Evolutionary conservation across 805 yeast species (phyloP).

Genomic region (Yamadazyma laniorum): DNA sequence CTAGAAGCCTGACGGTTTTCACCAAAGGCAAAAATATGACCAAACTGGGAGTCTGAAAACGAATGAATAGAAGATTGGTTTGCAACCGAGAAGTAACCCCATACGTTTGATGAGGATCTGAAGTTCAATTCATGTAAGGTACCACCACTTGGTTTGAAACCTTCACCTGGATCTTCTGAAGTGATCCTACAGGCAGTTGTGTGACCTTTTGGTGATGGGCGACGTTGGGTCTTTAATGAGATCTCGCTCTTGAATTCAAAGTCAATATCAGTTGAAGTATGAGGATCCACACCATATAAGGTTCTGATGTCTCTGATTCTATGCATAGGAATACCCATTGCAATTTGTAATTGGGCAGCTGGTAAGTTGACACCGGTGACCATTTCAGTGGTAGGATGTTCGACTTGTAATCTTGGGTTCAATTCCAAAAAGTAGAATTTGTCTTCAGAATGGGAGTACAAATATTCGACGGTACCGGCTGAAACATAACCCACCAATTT

Average conservation of each 20-base stretch:
- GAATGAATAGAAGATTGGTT: conserved; percentile 97
- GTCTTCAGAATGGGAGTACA: conserved; percentile 90
- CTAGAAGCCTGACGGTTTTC: conserved; percentile 97
- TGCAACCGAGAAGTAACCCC: conserved; percentile 99
- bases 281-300: conserved; percentile 94
- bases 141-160: conserved; percentile 98
- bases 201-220: conserved; percentile 96
- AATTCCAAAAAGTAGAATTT: conserved; percentile 94
- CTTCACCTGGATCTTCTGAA: conserved; percentile 98
- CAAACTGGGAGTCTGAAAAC: conserved; percentile 97
- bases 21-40: conserved; percentile 98
- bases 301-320: conserved; percentile 90
- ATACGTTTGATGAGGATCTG: conserved; percentile 94
- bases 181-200: conserved; percentile 99
- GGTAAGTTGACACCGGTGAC: conserved; percentile 98
- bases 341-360: conserved; percentile 97
- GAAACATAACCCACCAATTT: conserved; percentile 96
- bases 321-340: conserved; percentile 99
- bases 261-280: conserved; percentile 84
- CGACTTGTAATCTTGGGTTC: conserved; percentile 98
- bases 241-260: conserved; percentile 78
- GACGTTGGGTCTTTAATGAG: conserved; percentile 76
- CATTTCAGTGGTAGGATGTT: conserved; percentile 99
- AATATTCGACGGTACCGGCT: conserved; percentile 98
- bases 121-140: conserved; percentile 92